Conservation (phyloP, 75 land plant genomes). For the Sequoia sempervirens region DNA sequence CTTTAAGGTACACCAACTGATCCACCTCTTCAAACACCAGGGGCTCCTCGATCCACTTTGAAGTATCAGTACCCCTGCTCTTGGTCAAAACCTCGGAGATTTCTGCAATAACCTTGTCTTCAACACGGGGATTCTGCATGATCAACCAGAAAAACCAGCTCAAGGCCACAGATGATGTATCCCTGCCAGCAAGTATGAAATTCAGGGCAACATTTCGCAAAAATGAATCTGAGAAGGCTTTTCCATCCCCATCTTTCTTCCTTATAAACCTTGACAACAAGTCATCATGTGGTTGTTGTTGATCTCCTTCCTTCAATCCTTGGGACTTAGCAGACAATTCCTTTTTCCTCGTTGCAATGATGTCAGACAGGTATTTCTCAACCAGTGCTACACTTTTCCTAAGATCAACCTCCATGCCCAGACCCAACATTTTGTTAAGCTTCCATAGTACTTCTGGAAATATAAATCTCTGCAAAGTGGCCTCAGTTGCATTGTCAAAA, state of each 20-base stretch:
- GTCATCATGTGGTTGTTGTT: constrained; percentile 31
- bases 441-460: constrained; percentile 50
- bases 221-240: constrained; percentile 24
- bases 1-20: constrained; percentile 62
- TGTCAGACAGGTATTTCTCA: constrained; percentile 43
- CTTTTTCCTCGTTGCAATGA: constrained; percentile 34
- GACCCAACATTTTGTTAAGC: constrained; percentile 29
- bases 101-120: constrained; percentile 45
- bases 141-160: constrained; percentile 83
- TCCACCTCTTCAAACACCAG: constrained; percentile 55
- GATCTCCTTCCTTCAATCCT: constrained; percentile 17
- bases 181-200: constrained; percentile 82
- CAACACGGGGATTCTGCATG: constrained; percentile 42
- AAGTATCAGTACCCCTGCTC: constrained; percentile 33
- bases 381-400: constrained; percentile 40
- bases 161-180: constrained; percentile 71
- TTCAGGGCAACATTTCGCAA: constrained; percentile 53
- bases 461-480: constrained; percentile 46
- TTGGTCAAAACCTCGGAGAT: constrained; percentile 26
- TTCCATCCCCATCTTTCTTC: constrained; percentile 30
- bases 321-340: constrained; percentile 24
- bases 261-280: constrained; percentile 70
- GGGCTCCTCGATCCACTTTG: constrained; percentile 37
- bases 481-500: constrained; percentile 66
- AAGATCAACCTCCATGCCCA: constrained; percentile 56